Conservation (phyloP, 495 filamentous ascomycete genomes). For the Hypomontagnella submonticulosa region DNA sequence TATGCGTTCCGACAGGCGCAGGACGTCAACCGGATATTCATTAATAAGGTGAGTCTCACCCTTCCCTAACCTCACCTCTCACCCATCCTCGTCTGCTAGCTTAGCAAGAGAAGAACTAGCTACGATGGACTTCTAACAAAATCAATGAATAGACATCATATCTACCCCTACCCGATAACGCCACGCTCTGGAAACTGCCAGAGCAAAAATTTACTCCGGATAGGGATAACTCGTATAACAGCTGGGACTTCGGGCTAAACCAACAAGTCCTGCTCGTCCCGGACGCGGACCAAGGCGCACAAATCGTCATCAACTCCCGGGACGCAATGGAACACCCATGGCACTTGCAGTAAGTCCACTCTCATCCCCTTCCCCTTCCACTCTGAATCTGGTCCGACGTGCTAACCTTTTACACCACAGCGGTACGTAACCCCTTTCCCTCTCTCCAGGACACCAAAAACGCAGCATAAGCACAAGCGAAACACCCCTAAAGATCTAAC, state of each 20-base stretch:
- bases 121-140: not conserved
- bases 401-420: conserved; percentile 6
- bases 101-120: not conserved
- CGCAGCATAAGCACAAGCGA: not conserved
- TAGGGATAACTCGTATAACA: conserved; percentile 44
- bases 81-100: not conserved
- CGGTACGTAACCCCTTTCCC: conserved; percentile 11
- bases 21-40: conserved; percentile 50
- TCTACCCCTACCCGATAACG: conserved; percentile 38
- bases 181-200: conserved; percentile 46
- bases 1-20: conserved; percentile 49
- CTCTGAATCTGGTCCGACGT: not conserved
- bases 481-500: conserved; percentile 1
- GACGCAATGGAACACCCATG: conserved; percentile 63
- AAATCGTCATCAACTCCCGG: conserved; percentile 72
- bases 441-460: too few relatives aligned
- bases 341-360: conserved; percentile 47
- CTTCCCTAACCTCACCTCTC: not conserved
- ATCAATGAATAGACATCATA: conserved; percentile 43
- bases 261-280: conserved; percentile 58
- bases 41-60: conserved; percentile 43
- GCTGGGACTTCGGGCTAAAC: conserved; percentile 48
- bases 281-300: conserved; percentile 71
- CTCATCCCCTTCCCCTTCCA: not conserved
- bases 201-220: conserved; percentile 45